phyloP scores from a whole-genome alignment of 345 rosid genomes.

The Mercurialis annua region DNA sequence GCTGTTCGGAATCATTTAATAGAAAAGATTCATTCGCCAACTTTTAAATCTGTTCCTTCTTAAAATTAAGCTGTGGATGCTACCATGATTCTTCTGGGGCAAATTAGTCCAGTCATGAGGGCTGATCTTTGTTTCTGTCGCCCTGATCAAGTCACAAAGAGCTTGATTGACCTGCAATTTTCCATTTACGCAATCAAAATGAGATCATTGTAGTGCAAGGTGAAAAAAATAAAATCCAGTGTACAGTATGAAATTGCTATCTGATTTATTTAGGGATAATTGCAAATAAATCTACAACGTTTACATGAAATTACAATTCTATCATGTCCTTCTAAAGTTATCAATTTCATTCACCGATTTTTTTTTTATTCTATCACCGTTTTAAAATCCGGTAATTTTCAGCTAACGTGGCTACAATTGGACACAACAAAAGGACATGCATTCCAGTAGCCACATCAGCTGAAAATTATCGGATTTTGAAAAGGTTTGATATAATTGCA shows the following conservation, averaged over 20 bases:
- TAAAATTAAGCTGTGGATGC: background rate
- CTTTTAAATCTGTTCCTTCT: background rate
- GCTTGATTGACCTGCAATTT: conserved; percentile 82
- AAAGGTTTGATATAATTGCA: too few relatives aligned
- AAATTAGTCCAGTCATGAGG: conserved; percentile 77
- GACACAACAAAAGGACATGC: too few relatives aligned
- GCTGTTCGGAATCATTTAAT: background rate
- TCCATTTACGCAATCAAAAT: background rate
- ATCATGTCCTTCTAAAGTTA: too few relatives aligned
- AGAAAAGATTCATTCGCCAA: background rate
- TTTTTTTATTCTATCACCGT: too few relatives aligned
- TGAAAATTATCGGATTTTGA: too few relatives aligned
- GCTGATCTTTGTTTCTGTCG: conserved; percentile 50
- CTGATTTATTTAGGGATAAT: conserved; percentile 1
- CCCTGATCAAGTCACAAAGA: conserved; percentile 63
- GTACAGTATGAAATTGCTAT: background rate
- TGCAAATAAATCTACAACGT: too few relatives aligned
- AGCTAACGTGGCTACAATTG: too few relatives aligned
- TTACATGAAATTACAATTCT: too few relatives aligned
- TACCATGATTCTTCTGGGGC: conserved; percentile 45
- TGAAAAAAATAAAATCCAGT: background rate
- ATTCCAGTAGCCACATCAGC: too few relatives aligned
- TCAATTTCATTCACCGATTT: too few relatives aligned
- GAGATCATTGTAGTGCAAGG: background rate
- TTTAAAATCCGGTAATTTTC: too few relatives aligned